phyloP scores from a whole-genome alignment of 306 rosid genomes.

The Cicer judaicum region DNA sequence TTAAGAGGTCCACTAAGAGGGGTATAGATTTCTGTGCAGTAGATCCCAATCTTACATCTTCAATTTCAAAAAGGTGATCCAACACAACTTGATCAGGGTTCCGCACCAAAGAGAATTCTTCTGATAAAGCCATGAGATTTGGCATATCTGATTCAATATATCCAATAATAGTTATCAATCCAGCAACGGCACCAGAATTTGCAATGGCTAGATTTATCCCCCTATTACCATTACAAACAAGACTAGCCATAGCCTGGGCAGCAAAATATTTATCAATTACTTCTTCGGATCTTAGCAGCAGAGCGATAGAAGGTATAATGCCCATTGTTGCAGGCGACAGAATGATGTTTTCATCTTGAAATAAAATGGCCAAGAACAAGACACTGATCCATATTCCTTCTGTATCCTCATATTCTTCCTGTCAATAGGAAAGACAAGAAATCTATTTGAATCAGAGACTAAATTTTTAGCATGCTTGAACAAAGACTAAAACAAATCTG shows the following conservation, averaged over 20 bases:
- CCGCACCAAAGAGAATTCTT: constrained; percentile 76
- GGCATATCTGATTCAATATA: constrained; percentile 75
- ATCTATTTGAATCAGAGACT: constrained; percentile 44
- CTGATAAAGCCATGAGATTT: constrained; percentile 71
- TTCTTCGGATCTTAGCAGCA: constrained; percentile 85
- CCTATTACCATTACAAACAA: constrained; percentile 74
- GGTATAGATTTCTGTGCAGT: constrained; percentile 88
- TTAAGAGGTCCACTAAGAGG: constrained; percentile 90
- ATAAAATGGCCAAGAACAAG: constrained; percentile 81
- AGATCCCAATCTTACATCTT: constrained; percentile 86
- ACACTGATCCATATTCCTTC: constrained; percentile 94
- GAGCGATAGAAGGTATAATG: constrained; percentile 80
- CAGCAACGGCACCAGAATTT: constrained; percentile 91
- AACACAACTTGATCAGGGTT: constrained; percentile 93
- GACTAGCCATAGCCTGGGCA: constrained; percentile 96
- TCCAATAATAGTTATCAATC: constrained; percentile 82
- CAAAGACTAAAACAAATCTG: constrained; percentile 33
- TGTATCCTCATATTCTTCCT: constrained; percentile 86
- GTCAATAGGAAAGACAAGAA: constrained; percentile 42
- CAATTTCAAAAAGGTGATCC: constrained; percentile 82
- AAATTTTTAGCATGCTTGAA: constrained; percentile 38
- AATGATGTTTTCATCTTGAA: constrained; percentile 75
- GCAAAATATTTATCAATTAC: constrained; percentile 83
- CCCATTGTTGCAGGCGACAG: constrained; percentile 68
- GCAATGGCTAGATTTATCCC: constrained; percentile 86